Evolutionary conservation across 2,329 filamentous ascomycete genomes (phyloP).

Genomic region (Onygenales sp.): DNA sequence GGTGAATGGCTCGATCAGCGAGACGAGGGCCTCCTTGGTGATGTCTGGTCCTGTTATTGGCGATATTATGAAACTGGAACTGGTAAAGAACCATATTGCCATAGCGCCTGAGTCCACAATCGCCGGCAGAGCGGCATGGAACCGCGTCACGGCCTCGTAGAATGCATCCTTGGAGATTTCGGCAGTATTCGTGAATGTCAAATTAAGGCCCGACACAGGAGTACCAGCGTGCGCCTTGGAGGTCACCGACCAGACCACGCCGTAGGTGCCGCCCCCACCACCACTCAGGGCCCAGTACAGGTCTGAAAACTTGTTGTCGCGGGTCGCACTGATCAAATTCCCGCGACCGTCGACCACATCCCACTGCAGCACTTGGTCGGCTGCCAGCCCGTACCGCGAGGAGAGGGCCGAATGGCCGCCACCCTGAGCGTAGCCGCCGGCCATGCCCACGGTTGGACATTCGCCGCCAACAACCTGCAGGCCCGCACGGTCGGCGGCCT

Average conservation of each 20-base stretch:
- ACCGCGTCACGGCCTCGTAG: too few relatives aligned
- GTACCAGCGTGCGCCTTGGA: slow-evolving; percentile 33
- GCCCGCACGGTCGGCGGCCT: slow-evolving; percentile 34
- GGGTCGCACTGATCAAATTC: slow-evolving; percentile 37
- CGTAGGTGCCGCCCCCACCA: slow-evolving; percentile 52
- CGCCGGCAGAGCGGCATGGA: too few relatives aligned
- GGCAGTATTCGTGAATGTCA: too few relatives aligned
- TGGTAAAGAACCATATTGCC: too few relatives aligned
- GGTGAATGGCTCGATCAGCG: too few relatives aligned
- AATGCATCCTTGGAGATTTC: too few relatives aligned
- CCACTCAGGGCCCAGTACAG: slow-evolving; percentile 56
- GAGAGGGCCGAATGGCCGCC: slow-evolving; percentile 46
- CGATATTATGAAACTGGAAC: too few relatives aligned
- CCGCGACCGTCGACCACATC: slow-evolving; percentile 47
- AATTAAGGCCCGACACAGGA: slow-evolving; percentile 12
- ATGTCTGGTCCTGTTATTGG: too few relatives aligned
- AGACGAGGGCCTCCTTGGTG: too few relatives aligned
- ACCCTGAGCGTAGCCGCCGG: slow-evolving; percentile 52
- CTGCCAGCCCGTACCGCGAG: slow-evolving; percentile 48
- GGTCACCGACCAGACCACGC: slow-evolving; percentile 47
- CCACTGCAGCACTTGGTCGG: slow-evolving; percentile 49
- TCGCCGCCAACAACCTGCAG: slow-evolving; percentile 47
- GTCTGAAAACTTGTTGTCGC: slow-evolving; percentile 38
- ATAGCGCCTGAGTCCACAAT: too few relatives aligned
- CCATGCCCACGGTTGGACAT: slow-evolving; percentile 46